phyloP scores from a whole-genome alignment of 2,329 filamentous ascomycete species.

The Claviceps sp. region DNA sequence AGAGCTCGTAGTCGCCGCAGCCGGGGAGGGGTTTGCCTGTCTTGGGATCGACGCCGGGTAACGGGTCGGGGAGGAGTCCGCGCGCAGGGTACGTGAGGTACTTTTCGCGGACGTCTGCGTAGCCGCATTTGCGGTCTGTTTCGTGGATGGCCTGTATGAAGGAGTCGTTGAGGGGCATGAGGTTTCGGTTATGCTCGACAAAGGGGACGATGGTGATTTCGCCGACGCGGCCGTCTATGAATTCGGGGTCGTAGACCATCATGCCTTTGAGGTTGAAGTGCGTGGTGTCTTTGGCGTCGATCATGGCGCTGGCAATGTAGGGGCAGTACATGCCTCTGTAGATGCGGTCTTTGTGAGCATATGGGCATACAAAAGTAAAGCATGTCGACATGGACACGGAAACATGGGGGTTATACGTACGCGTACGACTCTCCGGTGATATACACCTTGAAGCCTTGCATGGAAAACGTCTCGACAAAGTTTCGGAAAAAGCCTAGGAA shows the following conservation, averaged over 20 bases:
- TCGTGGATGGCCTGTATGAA: constrained; percentile 18
- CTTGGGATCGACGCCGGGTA: constrained; percentile 15
- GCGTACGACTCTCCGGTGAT: constrained; percentile 58
- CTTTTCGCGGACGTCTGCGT: constrained; percentile 39
- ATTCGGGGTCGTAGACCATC: constrained; percentile 56
- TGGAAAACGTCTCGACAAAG: constrained; percentile 55
- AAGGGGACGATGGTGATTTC: constrained; percentile 39
- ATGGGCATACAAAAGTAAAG: no score
- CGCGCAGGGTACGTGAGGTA: constrained; percentile 54
- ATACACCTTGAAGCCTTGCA: constrained; percentile 56
- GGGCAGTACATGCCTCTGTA: constrained; percentile 43
- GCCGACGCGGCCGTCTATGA: constrained; percentile 33
- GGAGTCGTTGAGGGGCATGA: constrained; percentile 34
- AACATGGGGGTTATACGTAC: neutral
- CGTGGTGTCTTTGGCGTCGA: constrained; percentile 46
- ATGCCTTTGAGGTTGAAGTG: constrained; percentile 55
- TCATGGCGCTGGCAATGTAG: constrained; percentile 56
- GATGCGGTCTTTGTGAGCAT: no score
- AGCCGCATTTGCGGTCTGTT: constrained; percentile 38
- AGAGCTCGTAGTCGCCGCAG: constrained; percentile 38
- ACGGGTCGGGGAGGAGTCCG: constrained; percentile 19
- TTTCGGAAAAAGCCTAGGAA: constrained; percentile 71
- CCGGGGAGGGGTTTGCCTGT: constrained; percentile 16
- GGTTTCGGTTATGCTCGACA: constrained; percentile 47
- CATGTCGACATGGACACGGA: no score